Percentiles rank a stretch among this genome's conserved stretches.
These are phyloP conservation scores for Boletales sp. DNA, from an alignment of 768 basidiomycete genomes.

Conservation along the genomic window DNA sequence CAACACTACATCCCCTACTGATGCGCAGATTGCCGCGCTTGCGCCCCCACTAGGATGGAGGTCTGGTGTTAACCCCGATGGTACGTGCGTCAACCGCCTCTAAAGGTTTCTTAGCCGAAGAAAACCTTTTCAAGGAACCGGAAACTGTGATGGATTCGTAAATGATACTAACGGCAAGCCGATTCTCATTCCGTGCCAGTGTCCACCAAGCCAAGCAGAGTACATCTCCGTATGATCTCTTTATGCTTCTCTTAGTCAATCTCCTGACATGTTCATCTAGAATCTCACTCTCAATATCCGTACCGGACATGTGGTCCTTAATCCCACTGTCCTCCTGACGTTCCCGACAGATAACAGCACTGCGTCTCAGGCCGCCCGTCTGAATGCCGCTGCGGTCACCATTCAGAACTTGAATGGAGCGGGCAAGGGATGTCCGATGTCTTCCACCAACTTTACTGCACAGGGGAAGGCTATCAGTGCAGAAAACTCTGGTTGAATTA, in stretches of 20 bases:
- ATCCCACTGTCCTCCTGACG: conserved; percentile 35
- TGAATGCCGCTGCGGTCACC: conserved; percentile 58
- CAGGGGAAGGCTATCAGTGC: conserved; percentile 22
- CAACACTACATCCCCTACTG: conserved; percentile 14
- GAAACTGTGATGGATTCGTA: conserved; percentile 36
- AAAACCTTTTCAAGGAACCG: conserved; percentile 24
- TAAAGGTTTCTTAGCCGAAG: background rate
- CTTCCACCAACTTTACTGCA: conserved; percentile 59
- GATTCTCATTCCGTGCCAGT: conserved; percentile 33
- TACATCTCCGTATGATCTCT: conserved; percentile 21
- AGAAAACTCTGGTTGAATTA: conserved; percentile 8
- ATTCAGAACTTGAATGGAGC: conserved; percentile 69
- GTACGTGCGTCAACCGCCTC: conserved; percentile 27
- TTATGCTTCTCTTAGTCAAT: background rate
- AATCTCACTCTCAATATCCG: conserved; percentile 38
- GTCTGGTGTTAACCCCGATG: conserved; percentile 58
- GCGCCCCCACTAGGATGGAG: conserved; percentile 56
- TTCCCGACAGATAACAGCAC: conserved; percentile 44
- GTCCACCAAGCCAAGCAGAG: conserved; percentile 28
- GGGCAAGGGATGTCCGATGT: conserved; percentile 64
- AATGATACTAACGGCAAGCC: conserved; percentile 30
- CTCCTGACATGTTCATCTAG: conserved; percentile 11
- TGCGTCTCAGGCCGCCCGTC: conserved; percentile 42
- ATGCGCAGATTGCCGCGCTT: conserved; percentile 36
- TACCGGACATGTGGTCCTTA: conserved; percentile 40